Evolutionary conservation across 768 basidiomycete genomes (phyloP).

Genomic region (Clitopilus passeckerianus): DNA sequence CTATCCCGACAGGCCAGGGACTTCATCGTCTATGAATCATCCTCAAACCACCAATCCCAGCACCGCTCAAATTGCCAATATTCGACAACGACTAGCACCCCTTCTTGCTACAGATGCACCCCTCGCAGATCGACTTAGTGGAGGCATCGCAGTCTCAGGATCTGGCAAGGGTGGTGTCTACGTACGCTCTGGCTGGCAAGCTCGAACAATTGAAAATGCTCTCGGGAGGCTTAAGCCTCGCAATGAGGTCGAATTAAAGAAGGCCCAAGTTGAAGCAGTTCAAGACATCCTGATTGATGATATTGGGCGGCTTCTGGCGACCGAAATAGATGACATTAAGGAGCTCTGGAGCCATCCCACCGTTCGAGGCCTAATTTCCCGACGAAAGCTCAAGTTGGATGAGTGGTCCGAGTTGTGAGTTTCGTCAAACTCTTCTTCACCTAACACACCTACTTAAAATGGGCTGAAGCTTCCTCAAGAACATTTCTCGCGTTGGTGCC

Average conservation of each 20-base stretch:
- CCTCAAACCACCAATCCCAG: conserved; percentile 19
- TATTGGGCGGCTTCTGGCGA: conserved; percentile 53
- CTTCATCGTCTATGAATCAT: conserved; percentile 21
- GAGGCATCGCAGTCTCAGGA: conserved; percentile 66
- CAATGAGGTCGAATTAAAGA: conserved; percentile 26
- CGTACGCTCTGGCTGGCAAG: conserved; percentile 81
- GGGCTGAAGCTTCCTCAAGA: conserved; percentile 59
- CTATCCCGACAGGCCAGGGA: conserved; percentile 17
- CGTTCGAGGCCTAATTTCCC: conserved; percentile 63
- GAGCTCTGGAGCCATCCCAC: conserved; percentile 70
- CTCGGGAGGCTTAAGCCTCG: conserved; percentile 31
- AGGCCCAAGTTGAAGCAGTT: conserved; percentile 25
- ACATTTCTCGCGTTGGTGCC: conserved; percentile 68
- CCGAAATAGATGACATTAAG: conserved; percentile 59
- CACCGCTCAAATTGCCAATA: conserved; percentile 40
- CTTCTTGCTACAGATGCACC: conserved; percentile 57
- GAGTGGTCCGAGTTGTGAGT: conserved; percentile 89
- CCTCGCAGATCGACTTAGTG: conserved; percentile 69
- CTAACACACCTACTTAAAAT: conserved; percentile 9
- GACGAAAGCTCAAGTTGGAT: conserved; percentile 70
- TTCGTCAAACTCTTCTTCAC: conserved; percentile 1
- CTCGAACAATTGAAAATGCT: conserved; percentile 56
- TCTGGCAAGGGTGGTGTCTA: conserved; percentile 74
- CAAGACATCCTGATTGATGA: conserved; percentile 57
- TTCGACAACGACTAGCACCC: conserved; percentile 56